phyloP scores from a whole-genome alignment of 169 alveolate species.

The Cryptosporidium meleagridis region DNA sequence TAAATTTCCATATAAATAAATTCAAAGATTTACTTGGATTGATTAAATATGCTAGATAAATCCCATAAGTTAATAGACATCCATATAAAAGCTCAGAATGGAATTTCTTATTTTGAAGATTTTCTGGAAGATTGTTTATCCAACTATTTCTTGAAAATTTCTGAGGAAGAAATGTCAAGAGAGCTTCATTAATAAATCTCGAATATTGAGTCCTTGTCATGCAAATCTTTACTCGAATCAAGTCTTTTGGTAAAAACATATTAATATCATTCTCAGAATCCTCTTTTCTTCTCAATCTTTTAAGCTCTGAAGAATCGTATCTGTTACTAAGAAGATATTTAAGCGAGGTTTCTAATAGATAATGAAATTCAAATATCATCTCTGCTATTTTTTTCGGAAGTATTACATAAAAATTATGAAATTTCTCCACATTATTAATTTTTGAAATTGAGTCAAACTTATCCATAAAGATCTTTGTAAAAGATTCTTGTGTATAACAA shows the following conservation, averaged over 20 bases:
- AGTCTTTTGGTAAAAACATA: constrained; percentile 3
- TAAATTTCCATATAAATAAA: constrained; percentile 24
- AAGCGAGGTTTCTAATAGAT: constrained; percentile 12
- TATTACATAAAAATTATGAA: constrained; percentile 28
- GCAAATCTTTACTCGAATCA: constrained; percentile 30
- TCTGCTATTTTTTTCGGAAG: constrained; percentile 32
- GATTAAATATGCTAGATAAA: constrained; percentile 12
- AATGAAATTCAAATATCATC: constrained; percentile 30
- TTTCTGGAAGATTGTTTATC: background rate
- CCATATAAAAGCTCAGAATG: constrained; percentile 33
- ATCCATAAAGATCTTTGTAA: constrained; percentile 26
- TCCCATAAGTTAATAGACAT: constrained; percentile 14
- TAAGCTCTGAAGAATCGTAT: background rate
- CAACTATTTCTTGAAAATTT: constrained; percentile 26
- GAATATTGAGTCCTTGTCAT: constrained; percentile 72
- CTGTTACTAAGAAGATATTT: background rate
- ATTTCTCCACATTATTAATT: constrained; percentile 26
- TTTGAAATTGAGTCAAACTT: constrained; percentile 39
- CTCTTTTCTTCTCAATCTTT: background rate
- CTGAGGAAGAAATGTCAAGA: constrained; percentile 4
- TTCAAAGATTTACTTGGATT: constrained; percentile 15
- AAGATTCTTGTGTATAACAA: constrained; percentile 11
- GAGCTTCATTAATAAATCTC: constrained; percentile 30
- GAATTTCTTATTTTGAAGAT: background rate
- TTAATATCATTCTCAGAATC: background rate